Evolutionary conservation across 2,329 filamentous ascomycete species (phyloP), one percentile per base, ranked within the genome.

Genomic region (Penicillium polonicum): DNA sequence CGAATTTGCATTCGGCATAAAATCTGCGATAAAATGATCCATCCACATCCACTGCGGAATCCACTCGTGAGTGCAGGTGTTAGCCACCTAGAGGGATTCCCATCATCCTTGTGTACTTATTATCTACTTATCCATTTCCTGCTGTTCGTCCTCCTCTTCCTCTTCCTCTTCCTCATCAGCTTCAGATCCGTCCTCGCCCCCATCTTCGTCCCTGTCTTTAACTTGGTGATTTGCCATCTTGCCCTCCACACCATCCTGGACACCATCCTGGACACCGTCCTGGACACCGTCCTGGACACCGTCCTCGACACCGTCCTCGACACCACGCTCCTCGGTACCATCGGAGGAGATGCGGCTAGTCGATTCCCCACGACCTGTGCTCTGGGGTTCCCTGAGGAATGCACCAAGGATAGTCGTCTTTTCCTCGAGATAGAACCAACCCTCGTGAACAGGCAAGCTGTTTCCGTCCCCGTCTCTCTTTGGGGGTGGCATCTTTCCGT

Each of bases 351-450:
- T 13, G 19, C 17, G 10, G 13, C 5, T 15, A 41, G 27, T 41
- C 5, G 41, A 19, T 15, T 13, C 27, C 10, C 10, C 15, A 35
- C 5, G 13, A 6, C 5, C 10, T 10, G 31, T 23, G n/a, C 13
- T 25, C 7, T 36, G 49, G 4, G 38, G 31, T 8, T 65, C 43
- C 19, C 61, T 65, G 19, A 70, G 55, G 36, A 66, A 68, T 25
- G 53, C 59, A 1, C 64, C 62, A 23, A 72, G 60, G 21, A 70
- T 51, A 4, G 58, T 63, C n/a, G 17, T 58, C 10, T 48, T 61
- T 38, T 48, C 57, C 43, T 72, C 65, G 48, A 66, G 68, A 43
- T 48, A 60, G 45, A 69, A 77, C 71, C 71, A 76, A 4, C 71
- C 70, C 43, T 72, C 64, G 43, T 69, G 62, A 8, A 60, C 52